phyloP scores from a whole-genome alignment of 164 flowering plant species.

The Vitis labrusca region DNA sequence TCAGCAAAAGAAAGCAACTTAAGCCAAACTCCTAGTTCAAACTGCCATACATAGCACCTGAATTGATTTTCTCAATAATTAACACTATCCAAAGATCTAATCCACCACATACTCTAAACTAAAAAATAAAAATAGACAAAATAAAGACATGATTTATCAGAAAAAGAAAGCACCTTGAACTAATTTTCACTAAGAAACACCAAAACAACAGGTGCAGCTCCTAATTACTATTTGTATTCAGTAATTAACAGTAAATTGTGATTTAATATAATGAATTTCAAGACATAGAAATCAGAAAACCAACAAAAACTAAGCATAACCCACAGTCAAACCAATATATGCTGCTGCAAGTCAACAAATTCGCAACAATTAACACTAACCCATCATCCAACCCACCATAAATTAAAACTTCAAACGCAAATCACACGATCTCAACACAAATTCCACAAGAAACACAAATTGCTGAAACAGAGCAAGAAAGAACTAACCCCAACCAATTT shows the following conservation, averaged over 20 bases:
- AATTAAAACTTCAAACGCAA: neutral
- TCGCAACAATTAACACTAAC: neutral
- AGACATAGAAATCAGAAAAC: no score
- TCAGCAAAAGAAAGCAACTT: no score
- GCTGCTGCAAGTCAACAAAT: no score
- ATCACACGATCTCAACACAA: neutral
- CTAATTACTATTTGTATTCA: neutral
- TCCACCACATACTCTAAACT: neutral
- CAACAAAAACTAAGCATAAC: neutral
- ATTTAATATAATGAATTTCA: no score
- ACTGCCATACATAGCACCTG: neutral
- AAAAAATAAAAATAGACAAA: no score
- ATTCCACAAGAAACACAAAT: neutral
- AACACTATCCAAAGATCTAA: neutral
- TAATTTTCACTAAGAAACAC: no score
- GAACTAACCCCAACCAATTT: conserved; percentile 45
- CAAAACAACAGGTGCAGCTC: neutral
- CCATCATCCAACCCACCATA: neutral
- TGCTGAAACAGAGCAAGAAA: neutral
- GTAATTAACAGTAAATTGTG: no score
- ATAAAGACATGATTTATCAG: no score
- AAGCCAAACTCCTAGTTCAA: no score
- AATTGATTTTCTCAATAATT: neutral
- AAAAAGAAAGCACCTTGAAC: no score
- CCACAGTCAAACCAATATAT: neutral